Evolutionary conservation across 176 grass and related monocot species (phyloP).

Genomic region (Carex parvula): DNA sequence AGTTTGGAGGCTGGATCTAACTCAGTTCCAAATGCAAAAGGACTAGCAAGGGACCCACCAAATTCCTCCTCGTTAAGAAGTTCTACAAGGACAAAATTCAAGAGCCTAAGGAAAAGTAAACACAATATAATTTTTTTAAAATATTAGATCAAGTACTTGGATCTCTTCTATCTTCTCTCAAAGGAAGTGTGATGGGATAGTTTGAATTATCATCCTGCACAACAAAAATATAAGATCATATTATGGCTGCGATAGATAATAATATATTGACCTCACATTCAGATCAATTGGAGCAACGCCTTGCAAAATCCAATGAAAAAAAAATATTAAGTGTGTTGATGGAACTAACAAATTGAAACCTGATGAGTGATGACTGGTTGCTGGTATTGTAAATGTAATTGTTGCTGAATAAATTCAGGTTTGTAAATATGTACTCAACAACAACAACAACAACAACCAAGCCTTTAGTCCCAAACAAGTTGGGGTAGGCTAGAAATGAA

Average conservation of each 20-base stretch:
- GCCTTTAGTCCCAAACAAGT: too few relatives aligned
- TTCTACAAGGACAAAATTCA: constrained; percentile 35
- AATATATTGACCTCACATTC: background rate
- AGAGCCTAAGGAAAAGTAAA: background rate
- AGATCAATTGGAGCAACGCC: background rate
- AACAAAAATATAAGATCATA: constrained; percentile 11
- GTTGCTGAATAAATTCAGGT: background rate
- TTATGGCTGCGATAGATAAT: background rate
- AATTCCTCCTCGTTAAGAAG: constrained; percentile 72
- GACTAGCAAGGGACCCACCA: constrained; percentile 41
- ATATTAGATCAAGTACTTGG: constrained; percentile 43
- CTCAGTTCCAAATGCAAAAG: constrained; percentile 11
- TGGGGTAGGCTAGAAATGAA: too few relatives aligned
- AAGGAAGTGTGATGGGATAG: constrained; percentile 60
- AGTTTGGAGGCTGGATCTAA: constrained; percentile 48
- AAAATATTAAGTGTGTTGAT: background rate
- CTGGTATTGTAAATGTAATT: too few relatives aligned
- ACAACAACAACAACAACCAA: too few relatives aligned
- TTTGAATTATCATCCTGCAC: constrained; percentile 58
- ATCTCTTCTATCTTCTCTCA: constrained; percentile 59
- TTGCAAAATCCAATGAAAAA: background rate
- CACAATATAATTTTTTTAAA: background rate
- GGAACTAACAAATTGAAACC: background rate
- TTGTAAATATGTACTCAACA: background rate
- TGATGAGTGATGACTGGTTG: background rate